Percentiles rank a stretch among this genome's conserved stretches.
Conservation (phyloP, 495 filamentous ascomycete species). For the Thozetella sp. region DNA sequence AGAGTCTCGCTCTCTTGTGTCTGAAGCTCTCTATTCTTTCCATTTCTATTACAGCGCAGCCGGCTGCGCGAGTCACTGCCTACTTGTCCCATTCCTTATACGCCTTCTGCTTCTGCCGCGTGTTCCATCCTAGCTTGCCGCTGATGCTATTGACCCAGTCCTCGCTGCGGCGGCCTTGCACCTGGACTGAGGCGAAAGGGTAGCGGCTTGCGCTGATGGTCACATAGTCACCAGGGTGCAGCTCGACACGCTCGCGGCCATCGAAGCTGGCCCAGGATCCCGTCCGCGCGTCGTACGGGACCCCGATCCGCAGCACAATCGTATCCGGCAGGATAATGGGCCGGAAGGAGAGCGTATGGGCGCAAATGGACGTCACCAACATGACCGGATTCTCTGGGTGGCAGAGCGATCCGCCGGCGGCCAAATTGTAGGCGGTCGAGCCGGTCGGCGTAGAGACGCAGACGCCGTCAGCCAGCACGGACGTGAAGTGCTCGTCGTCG, state of each 20-base stretch:
- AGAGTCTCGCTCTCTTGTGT: no score
- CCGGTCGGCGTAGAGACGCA: slow-evolving; percentile 93
- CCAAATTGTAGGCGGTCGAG: slow-evolving; percentile 96
- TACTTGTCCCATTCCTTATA: slow-evolving; percentile 52
- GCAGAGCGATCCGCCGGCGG: slow-evolving; percentile 91
- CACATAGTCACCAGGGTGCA: slow-evolving; percentile 90
- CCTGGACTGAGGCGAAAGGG: slow-evolving; percentile 89
- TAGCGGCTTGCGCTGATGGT: slow-evolving; percentile 91
- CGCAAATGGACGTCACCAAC: slow-evolving; percentile 92
- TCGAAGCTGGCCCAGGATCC: slow-evolving; percentile 97
- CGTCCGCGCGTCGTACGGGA: slow-evolving; percentile 88
- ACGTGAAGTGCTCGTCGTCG: slow-evolving; percentile 93
- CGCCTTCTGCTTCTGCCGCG: slow-evolving; percentile 73
- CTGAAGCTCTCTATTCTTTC: not conserved
- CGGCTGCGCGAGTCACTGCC: slow-evolving; percentile 3
- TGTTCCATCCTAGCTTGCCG: slow-evolving; percentile 93
- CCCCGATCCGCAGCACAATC: slow-evolving; percentile 86
- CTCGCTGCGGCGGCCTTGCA: slow-evolving; percentile 71
- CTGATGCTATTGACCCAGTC: slow-evolving; percentile 95
- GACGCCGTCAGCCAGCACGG: slow-evolving; percentile 82
- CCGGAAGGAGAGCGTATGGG: slow-evolving; percentile 93
- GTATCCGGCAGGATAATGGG: slow-evolving; percentile 96
- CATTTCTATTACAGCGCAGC: not conserved
- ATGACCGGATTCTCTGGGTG: slow-evolving; percentile 98
- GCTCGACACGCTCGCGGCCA: slow-evolving; percentile 84